Conservation (phyloP, 805 yeast genomes). For the Zygotorulaspora danielsina region DNA sequence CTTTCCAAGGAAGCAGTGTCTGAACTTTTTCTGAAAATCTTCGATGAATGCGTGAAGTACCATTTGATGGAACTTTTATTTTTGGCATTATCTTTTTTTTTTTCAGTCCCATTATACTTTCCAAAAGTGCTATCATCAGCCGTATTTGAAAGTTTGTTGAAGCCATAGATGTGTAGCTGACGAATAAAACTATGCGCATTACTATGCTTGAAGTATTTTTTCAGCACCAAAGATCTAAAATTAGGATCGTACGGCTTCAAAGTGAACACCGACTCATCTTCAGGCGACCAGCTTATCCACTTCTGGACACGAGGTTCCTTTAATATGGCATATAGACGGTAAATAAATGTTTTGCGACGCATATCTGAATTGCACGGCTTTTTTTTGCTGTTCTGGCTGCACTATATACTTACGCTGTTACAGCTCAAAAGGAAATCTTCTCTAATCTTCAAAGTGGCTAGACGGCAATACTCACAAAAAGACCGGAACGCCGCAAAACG, state of each 20-base stretch:
- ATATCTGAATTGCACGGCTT: no score
- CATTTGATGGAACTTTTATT: constrained; percentile 22
- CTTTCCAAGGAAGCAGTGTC: constrained; percentile 21
- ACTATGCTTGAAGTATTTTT: constrained; percentile 87
- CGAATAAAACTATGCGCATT: constrained; percentile 91
- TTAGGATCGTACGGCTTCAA: constrained; percentile 29
- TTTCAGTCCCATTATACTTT: neutral
- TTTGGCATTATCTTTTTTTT: constrained; percentile 5
- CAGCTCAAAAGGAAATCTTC: no score
- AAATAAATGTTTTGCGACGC: constrained; percentile 30
- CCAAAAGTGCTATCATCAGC: constrained; percentile 4
- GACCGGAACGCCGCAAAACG: no score
- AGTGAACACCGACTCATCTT: constrained; percentile 21
- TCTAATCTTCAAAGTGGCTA: no score
- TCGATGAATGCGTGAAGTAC: constrained; percentile 34
- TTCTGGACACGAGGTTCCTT: constrained; percentile 22
- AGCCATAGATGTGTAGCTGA: constrained; percentile 94
- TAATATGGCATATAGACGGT: constrained; percentile 30
- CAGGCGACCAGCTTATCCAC: constrained; percentile 30
- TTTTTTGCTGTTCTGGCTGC: no score
- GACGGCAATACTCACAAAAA: no score
- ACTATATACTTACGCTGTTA: no score
- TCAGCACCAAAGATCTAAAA: constrained; percentile 36
- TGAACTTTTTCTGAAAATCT: constrained; percentile 25
- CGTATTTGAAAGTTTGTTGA: constrained; percentile 59